Evolutionary conservation across 2,329 filamentous ascomycete species (phyloP).

Genomic region (Cadophora gregata): DNA sequence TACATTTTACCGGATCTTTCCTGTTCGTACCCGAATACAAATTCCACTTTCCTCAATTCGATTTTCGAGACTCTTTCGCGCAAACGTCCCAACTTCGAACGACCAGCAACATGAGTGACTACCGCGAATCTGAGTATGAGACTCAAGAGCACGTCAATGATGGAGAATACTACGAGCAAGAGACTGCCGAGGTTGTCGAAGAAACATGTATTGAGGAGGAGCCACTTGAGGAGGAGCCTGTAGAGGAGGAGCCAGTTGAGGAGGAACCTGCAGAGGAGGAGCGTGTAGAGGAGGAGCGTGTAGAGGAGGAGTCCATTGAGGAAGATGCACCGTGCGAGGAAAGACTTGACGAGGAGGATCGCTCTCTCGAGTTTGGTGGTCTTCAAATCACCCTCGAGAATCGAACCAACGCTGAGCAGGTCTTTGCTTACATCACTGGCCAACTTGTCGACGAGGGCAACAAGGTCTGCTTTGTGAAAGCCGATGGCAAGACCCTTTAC

Average conservation of each 20-base stretch:
- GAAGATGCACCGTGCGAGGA: not conserved
- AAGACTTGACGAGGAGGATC: not conserved
- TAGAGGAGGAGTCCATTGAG: not conserved
- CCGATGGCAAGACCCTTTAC: not conserved
- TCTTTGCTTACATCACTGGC: not conserved
- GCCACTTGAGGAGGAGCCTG: no score
- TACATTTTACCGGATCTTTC: not conserved
- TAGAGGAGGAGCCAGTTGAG: not conserved
- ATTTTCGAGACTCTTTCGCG: not conserved
- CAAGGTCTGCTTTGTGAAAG: not conserved
- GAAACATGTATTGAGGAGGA: no score
- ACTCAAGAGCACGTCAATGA: not conserved
- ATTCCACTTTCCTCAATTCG: not conserved
- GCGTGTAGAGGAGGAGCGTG: not conserved
- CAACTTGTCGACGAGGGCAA: not conserved
- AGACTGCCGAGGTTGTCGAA: not conserved
- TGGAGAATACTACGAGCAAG: not conserved
- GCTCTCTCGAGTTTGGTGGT: not conserved
- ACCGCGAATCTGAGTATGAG: not conserved
- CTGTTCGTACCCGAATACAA: not conserved
- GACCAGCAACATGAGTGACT: not conserved
- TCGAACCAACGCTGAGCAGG: not conserved
- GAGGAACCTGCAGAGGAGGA: not conserved
- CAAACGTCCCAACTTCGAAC: not conserved
- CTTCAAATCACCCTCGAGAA: not conserved